Conservation (phyloP, 2,329 filamentous ascomycete species). For the Rhinocladiella similis region DNA sequence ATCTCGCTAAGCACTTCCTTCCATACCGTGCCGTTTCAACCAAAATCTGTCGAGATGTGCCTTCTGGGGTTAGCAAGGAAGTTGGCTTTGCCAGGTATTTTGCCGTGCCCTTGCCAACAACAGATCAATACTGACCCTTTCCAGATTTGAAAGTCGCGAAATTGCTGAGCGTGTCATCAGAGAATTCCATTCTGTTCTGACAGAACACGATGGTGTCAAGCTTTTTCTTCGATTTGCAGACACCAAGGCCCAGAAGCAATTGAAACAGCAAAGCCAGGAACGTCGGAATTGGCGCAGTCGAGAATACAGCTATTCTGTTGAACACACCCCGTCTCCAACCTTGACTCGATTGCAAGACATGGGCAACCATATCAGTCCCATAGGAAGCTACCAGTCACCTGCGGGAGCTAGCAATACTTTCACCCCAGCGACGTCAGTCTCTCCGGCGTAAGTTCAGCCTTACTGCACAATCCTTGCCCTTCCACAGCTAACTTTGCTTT, state of each 20-base stretch:
- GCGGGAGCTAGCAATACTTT: constrained; percentile 42
- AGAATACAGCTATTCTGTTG: constrained; percentile 72
- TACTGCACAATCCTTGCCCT: background rate
- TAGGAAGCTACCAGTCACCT: constrained; percentile 45
- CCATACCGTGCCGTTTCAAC: constrained; percentile 75
- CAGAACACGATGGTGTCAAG: constrained; percentile 76
- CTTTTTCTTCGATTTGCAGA: constrained; percentile 96
- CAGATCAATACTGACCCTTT: constrained; percentile 16
- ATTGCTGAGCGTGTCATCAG: constrained; percentile 87
- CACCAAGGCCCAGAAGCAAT: constrained; percentile 91
- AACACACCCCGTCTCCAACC: constrained; percentile 48
- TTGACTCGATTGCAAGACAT: constrained; percentile 43
- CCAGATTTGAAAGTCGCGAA: constrained; percentile 83
- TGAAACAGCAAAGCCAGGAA: constrained; percentile 94
- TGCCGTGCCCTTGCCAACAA: background rate
- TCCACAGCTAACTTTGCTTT: constrained; percentile 32
- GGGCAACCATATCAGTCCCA: constrained; percentile 42
- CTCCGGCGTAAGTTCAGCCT: constrained; percentile 44
- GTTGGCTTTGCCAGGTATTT: constrained; percentile 91
- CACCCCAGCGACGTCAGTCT: constrained; percentile 51
- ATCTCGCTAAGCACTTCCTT: constrained; percentile 66
- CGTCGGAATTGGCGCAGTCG: constrained; percentile 94
- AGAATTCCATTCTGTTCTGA: constrained; percentile 76
- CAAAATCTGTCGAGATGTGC: constrained; percentile 88
- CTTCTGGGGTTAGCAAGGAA: constrained; percentile 84